Conservation (phyloP, 441 rosid species). For the Mallotus japonicus region DNA sequence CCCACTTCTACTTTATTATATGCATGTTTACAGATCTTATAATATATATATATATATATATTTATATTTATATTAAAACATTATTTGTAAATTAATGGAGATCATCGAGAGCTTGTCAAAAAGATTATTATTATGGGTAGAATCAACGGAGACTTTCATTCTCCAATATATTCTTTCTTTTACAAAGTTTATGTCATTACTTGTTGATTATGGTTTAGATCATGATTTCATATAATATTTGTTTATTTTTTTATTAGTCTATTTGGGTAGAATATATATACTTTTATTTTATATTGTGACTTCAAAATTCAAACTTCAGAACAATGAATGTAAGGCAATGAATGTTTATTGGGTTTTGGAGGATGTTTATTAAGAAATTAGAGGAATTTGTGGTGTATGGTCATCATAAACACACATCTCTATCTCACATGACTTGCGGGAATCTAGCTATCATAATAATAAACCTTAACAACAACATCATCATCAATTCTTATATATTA, state of each 20-base stretch:
- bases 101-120: neutral
- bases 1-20: neutral
- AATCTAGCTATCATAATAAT: conserved; percentile 1
- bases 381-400: too few relatives aligned
- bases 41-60: too few relatives aligned
- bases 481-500: neutral
- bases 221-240: too few relatives aligned
- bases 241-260: too few relatives aligned
- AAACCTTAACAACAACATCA: neutral
- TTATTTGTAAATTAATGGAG: too few relatives aligned
- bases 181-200: neutral
- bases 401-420: neutral
- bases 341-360: neutral
- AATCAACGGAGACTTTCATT: conserved; percentile 64
- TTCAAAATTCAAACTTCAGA: too few relatives aligned
- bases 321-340: neutral
- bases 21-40: too few relatives aligned
- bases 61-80: too few relatives aligned
- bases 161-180: conserved; percentile 45
- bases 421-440: conserved; percentile 16
- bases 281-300: too few relatives aligned
- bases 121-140: conserved; percentile 30
- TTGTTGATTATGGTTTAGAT: too few relatives aligned
- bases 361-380: neutral
- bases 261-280: too few relatives aligned